Conservation (phyloP, 257 asterid genomes). For the Avicennia marina region DNA sequence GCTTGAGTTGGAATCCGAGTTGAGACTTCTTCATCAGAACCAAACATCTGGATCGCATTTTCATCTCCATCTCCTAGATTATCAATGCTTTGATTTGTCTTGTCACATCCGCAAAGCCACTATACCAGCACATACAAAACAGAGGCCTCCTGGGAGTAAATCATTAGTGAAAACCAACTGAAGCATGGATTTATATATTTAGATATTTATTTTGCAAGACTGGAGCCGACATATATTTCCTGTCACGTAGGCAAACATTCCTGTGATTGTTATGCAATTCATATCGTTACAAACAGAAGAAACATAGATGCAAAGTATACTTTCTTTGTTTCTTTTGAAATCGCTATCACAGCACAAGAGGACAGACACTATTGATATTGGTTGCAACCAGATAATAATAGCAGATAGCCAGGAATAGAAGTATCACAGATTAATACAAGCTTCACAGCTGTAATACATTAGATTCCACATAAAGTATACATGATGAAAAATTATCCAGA, state of each 20-base stretch:
- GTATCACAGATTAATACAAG: too few relatives aligned
- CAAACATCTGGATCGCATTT: slow-evolving; percentile 51
- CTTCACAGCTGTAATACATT: too few relatives aligned
- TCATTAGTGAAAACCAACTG: slow-evolving; percentile 87
- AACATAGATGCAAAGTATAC: too few relatives aligned
- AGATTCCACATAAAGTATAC: too few relatives aligned
- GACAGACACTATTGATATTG: too few relatives aligned
- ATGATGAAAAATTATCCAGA: too few relatives aligned
- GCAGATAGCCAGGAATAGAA: too few relatives aligned
- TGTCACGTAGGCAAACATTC: background rate
- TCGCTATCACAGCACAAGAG: too few relatives aligned
- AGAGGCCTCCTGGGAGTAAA: slow-evolving; percentile 90
- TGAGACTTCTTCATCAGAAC: slow-evolving; percentile 67
- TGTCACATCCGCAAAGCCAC: slow-evolving; percentile 70
- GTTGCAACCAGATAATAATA: too few relatives aligned
- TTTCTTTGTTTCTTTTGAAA: too few relatives aligned
- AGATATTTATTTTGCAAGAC: slow-evolving; percentile 7
- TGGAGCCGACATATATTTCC: background rate
- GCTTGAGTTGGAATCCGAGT: slow-evolving; percentile 81
- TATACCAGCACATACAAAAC: slow-evolving; percentile 93
- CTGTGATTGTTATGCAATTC: background rate
- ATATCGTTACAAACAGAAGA: background rate
- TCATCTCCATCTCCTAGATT: slow-evolving; percentile 40
- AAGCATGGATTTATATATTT: slow-evolving; percentile 27
- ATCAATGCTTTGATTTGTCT: slow-evolving; percentile 32